These are phyloP conservation scores for Inga leiocalycina DNA, from an alignment of 306 rosid genomes.

Conservation along the genomic window DNA sequence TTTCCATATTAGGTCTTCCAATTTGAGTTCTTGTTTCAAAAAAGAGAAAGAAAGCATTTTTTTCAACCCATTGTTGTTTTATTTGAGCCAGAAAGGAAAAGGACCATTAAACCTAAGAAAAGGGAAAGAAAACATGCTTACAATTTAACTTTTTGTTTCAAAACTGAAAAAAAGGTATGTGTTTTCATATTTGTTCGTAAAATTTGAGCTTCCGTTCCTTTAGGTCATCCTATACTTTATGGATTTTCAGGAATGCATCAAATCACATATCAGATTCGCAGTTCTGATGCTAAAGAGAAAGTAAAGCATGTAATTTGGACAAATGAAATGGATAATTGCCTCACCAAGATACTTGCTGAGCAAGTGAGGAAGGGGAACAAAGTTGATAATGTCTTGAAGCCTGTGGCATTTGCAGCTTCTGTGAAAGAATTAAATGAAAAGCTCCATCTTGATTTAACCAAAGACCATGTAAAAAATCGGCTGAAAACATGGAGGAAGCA, in stretches of 20 bases:
- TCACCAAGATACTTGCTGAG: constrained; percentile 49
- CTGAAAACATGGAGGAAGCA: constrained; percentile 67
- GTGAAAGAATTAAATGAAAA: constrained; percentile 49
- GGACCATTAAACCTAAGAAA: not conserved
- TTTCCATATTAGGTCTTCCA: not conserved
- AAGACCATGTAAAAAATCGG: constrained; percentile 55
- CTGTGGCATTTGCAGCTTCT: constrained; percentile 55
- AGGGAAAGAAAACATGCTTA: not conserved
- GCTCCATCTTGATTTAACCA: constrained; percentile 45
- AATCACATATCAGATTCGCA: constrained; percentile 42
- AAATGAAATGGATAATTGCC: constrained; percentile 58
- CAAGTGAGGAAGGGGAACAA: constrained; percentile 56
- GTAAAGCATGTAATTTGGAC: constrained; percentile 53
- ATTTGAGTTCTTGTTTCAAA: not conserved
- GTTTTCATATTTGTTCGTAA: constrained; percentile 7
- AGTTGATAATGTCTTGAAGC: constrained; percentile 53
- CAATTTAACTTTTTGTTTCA: not conserved
- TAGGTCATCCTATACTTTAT: not conserved
- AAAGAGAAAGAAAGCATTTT: not conserved
- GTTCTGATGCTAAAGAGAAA: constrained; percentile 53
- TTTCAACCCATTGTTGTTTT: not conserved
- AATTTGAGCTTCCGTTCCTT: not conserved
- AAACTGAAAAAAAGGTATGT: not conserved
- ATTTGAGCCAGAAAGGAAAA: not conserved
- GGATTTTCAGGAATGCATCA: constrained; percentile 49